Base-by-base conservation (phyloP, 805 yeast species). In the Yueomyces sp. region DNA sequence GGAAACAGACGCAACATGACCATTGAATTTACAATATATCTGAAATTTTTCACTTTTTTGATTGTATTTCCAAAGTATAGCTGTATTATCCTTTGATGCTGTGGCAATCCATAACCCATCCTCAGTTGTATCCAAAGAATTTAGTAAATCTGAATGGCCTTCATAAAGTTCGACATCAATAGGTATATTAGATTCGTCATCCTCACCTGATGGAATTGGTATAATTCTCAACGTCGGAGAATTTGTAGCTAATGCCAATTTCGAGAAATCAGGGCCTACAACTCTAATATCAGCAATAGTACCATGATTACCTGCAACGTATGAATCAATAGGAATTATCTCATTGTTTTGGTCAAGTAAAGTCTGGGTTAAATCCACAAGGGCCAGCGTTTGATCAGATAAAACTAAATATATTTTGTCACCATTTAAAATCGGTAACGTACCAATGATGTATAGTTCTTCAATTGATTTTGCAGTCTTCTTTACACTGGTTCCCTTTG, bases 31-130 rank as follows among this genome's bases (percentile, higher is more conserved):
- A 0, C 87, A 79, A 56, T 73, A 77, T 30, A 64, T 60, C 28
- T 59, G 58, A 41, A 70, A 73, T 29, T 67, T 63, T 7, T 59
- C 63, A 0, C 54, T 49, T 0, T 60, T 66, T 2, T 71, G 73
- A 50, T 74, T 65, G 63, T 68, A 81, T 50, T 62, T 69, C 99
- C 99, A 92, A 47, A 92, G 62, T 47, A 85, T 72, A 0, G 92
- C 94, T 36, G 81, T 80, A 49, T 77, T 73, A 60, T 92, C 99
- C 63, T 92, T 92, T 5, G 94, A 81, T 1, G 87, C 96, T 5
- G 96, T 83, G 4, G 85, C 92, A 29, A 92, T 65, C 97, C 97
- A 92, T 42, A 62, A 50, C 1, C 97, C 97, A 60, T 86, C 92
- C 26, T 64, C 66, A 0, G 92, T 76, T 2, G 79, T 72, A 59